Base-by-base conservation (phyloP, 176 grass and related monocot genomes). In the Typha latifolia region DNA sequence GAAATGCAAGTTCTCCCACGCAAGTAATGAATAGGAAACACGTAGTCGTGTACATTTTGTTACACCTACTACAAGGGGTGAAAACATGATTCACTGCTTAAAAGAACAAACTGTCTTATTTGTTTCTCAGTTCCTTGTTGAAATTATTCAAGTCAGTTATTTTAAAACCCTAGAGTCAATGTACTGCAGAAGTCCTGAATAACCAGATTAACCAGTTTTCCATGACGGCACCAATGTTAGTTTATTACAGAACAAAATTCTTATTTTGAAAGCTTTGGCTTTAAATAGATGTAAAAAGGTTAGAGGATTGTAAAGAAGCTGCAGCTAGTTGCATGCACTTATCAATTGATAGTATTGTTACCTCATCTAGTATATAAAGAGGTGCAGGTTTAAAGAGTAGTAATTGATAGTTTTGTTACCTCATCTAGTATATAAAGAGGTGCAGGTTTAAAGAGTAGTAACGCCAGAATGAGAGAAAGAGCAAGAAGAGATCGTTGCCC, bases 361-460 rank as follows among this genome's bases (percentile, higher is more conserved):
- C 94, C 94, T 99, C 94, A 52, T 99, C 94, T 48, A 93, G 78
- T 84, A 99, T 99, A 79, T 99, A 99, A 62, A 99, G 86, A 14
- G 94, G 94, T 52, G 94, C 94, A 32, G 94, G 94, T 67, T 99
- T 99, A 68, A 93, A 99, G 82, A 99, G 94, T 67, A 99, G 88
- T 22, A 99, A 61, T n/a, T n/a, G n/a, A 66, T 14, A 73, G 43
- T 51, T 59, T 14, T 59, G 2, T 19, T 90, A 99, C 94, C 94
- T 99, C 94, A 52, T 99, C 94, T 48, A 93, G 78, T 84, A 99
- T 99, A 79, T 99, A 99, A 62, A 99, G 86, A 14, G 94, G 94
- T 52, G 94, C 94, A 32, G 94, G 94, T 67, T 99, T 99, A 68
- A 93, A 99, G 82, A 99, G 94, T 67, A 99, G 88, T 22, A 99